A percentile compares a stretch with the other conserved stretches of the same genome.
phyloP scores from a whole-genome alignment of 2,329 filamentous ascomycete genomes.

The Knufia fluminis region DNA sequence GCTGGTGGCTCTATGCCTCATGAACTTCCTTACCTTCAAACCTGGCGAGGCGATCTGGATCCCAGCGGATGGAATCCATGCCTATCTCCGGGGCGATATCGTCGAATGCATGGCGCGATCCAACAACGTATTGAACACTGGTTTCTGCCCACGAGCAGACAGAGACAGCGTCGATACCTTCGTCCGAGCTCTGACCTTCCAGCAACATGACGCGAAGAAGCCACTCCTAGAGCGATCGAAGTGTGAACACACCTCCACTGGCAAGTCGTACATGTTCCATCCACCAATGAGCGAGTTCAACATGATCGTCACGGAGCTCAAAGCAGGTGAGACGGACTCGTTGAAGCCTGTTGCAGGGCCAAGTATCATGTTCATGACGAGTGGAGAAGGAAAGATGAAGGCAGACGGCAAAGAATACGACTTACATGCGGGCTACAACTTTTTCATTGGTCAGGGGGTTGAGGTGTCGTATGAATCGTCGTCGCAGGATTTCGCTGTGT shows the following conservation, averaged over 20 bases:
- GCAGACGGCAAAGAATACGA: slow-evolving; percentile 45
- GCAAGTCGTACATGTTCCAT: slow-evolving; percentile 54
- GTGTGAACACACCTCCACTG: slow-evolving; percentile 45
- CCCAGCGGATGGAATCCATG: slow-evolving; percentile 64
- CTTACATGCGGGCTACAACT: slow-evolving; percentile 55
- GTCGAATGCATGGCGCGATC: slow-evolving; percentile 70
- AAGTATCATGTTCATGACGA: slow-evolving; percentile 53
- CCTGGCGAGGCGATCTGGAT: slow-evolving; percentile 62
- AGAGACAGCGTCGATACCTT: slow-evolving; percentile 58
- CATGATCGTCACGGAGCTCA: slow-evolving; percentile 53
- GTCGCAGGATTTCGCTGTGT: slow-evolving; percentile 37
- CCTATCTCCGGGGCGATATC: slow-evolving; percentile 63
- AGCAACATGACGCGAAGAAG: slow-evolving; percentile 49
- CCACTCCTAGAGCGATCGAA: slow-evolving; percentile 44
- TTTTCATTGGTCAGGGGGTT: slow-evolving; percentile 54
- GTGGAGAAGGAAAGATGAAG: slow-evolving; percentile 49
- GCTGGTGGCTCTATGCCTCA: slow-evolving; percentile 60
- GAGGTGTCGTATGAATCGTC: slow-evolving; percentile 27
- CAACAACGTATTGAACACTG: slow-evolving; percentile 66
- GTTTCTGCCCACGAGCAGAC: slow-evolving; percentile 61
- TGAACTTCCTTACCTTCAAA: slow-evolving; percentile 62
- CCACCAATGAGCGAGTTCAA: slow-evolving; percentile 66
- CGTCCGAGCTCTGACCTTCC: slow-evolving; percentile 53
- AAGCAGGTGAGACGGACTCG: slow-evolving; percentile 49
- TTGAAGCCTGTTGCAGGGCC: slow-evolving; percentile 50